Percentiles rank a stretch among this genome's conserved stretches.
phyloP scores from a whole-genome alignment of 1,139 yeast species.

The Pneumocystis canis region DNA sequence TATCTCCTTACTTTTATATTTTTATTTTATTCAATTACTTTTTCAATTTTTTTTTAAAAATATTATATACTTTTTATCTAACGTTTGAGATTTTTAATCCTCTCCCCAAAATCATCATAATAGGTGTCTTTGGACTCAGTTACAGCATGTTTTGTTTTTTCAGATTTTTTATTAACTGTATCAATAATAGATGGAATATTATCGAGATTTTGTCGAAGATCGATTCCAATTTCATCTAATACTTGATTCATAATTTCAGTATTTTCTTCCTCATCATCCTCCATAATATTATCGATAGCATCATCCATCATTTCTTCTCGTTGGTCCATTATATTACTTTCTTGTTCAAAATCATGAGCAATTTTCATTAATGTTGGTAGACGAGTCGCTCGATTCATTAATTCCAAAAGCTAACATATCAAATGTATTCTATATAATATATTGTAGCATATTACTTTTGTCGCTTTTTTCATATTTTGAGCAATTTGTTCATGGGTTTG shows the following conservation, averaged over 20 bases:
- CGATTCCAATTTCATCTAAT: conserved; percentile 90
- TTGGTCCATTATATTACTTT: conserved; percentile 94
- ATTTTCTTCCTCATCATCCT: conserved; percentile 46
- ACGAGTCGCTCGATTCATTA: conserved; percentile 84
- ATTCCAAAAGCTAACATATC: conserved; percentile 38
- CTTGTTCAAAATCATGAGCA: conserved; percentile 88
- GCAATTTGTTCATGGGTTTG: conserved; percentile 94
- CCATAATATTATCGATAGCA: conserved; percentile 70
- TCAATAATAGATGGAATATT: conserved; percentile 3
- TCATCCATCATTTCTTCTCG: conserved; percentile 98
- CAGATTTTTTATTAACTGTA: background rate
- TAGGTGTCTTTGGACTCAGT: background rate
- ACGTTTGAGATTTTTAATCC: background rate
- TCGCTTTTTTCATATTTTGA: conserved; percentile 89
- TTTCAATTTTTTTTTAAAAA: background rate
- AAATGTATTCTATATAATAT: background rate
- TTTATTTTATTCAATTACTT: background rate
- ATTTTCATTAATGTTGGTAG: conserved; percentile 76
- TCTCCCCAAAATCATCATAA: background rate
- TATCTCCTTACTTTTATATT: background rate
- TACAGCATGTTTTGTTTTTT: background rate
- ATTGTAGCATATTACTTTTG: conserved; percentile 28
- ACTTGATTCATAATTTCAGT: conserved; percentile 88
- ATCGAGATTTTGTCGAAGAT: conserved; percentile 39
- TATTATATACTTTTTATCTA: background rate